phyloP scores from a whole-genome alignment of 2,329 filamentous ascomycete genomes.

The Diaporthe citrichinensis region DNA sequence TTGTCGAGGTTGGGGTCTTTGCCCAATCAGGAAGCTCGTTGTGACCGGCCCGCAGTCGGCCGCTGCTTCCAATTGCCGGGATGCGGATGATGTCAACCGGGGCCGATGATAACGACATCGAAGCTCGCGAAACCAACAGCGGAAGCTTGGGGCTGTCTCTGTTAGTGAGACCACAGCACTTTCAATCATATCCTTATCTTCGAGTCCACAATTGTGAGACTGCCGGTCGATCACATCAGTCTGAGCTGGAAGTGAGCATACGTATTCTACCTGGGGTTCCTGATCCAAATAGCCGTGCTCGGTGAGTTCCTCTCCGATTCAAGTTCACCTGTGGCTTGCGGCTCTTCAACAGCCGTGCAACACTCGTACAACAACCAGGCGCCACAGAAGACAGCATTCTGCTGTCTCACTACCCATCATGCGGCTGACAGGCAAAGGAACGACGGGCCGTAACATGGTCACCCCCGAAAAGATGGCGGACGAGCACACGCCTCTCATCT shows the following conservation, averaged over 20 bases:
- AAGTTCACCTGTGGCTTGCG: constrained; percentile 1
- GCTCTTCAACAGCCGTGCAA: constrained; percentile 15
- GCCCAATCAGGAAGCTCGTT: constrained; percentile 22
- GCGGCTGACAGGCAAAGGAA: constrained; percentile 32
- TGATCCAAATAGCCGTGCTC: not conserved
- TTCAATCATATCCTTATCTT: not conserved
- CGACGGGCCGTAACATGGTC: constrained; percentile 36
- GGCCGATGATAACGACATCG: constrained; percentile 36
- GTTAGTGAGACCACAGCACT: not conserved
- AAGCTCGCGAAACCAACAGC: not conserved
- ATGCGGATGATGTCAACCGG: constrained; percentile 33
- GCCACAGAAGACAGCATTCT: not conserved
- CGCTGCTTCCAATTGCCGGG: constrained; percentile 24
- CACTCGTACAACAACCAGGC: not conserved
- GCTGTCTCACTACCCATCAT: not conserved
- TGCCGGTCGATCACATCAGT: constrained; percentile 16
- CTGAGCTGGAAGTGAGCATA: not conserved
- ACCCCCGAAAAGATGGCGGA: constrained; percentile 55
- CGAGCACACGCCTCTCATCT: constrained; percentile 78
- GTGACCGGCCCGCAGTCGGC: constrained; percentile 21
- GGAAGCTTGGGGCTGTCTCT: not conserved
- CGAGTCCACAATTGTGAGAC: constrained; percentile 14
- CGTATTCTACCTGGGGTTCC: not conserved
- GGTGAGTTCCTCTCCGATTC: constrained; percentile 11
- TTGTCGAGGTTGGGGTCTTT: not conserved